Percentiles rank a stretch among this genome's conserved stretches.
phyloP scores from a whole-genome alignment of 192 early-diverging fungal genomes.

The Thamnidium elegans region DNA sequence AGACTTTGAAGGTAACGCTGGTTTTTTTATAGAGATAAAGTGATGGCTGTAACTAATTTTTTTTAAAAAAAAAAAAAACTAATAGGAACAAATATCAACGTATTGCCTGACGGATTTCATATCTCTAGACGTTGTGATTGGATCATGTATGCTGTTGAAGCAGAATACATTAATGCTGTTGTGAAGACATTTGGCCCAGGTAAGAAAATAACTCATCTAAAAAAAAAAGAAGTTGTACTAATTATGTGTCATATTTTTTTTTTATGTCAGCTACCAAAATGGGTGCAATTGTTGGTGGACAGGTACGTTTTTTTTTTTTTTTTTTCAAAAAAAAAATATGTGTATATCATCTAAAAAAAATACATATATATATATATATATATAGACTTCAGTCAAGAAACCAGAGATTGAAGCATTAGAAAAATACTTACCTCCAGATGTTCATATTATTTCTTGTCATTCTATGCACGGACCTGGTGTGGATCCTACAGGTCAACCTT shows the following conservation, averaged over 20 bases:
- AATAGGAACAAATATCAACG: slow-evolving; percentile 50
- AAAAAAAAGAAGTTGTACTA: neutral
- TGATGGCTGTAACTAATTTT: neutral
- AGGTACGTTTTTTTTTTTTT: slow-evolving; percentile 37
- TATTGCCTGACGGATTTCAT: slow-evolving; percentile 78
- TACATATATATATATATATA: neutral
- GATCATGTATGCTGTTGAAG: slow-evolving; percentile 95
- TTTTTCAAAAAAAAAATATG: too few relatives aligned
- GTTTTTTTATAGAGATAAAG: too few relatives aligned
- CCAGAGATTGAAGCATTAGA: slow-evolving; percentile 93
- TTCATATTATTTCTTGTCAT: slow-evolving; percentile 93
- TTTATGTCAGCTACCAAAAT: slow-evolving; percentile 68
- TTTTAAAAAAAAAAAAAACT: neutral
- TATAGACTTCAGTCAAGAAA: slow-evolving; percentile 91
- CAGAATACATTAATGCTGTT: slow-evolving; percentile 78
- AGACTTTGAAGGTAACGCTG: slow-evolving; percentile 51
- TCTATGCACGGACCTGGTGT: slow-evolving; percentile 95
- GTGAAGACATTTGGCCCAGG: slow-evolving; percentile 82
- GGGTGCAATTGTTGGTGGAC: slow-evolving; percentile 86
- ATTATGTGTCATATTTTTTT: neutral
- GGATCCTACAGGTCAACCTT: slow-evolving; percentile 74
- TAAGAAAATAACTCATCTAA: slow-evolving; percentile 30
- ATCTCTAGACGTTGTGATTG: slow-evolving; percentile 83
- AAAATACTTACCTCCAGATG: slow-evolving; percentile 79
- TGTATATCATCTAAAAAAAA: too few relatives aligned